Percentiles rank a stretch among this genome's conserved stretches.
Evolutionary conservation across 176 grass and related monocot species (phyloP).

Genomic region (Oryza officinalis): DNA sequence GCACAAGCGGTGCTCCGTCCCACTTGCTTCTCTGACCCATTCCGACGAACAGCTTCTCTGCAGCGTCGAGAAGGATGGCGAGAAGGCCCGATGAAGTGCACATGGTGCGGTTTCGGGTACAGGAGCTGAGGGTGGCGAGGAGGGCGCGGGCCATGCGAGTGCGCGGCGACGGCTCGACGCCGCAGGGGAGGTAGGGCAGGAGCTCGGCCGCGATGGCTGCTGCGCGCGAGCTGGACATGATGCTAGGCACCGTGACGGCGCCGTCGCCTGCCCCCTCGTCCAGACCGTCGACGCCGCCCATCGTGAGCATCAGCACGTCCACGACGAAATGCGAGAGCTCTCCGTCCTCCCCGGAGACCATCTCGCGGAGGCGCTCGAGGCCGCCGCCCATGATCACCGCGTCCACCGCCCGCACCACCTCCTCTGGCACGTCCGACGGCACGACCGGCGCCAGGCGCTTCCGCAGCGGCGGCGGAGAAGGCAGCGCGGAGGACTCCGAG

Average conservation of each 20-base stretch:
- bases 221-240: slow-evolving; percentile 88
- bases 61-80: slow-evolving; percentile 50
- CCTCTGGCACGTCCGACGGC: slow-evolving; percentile 68
- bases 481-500: neutral
- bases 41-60: slow-evolving; percentile 74
- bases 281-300: slow-evolving; percentile 83
- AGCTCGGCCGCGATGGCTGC: slow-evolving; percentile 78
- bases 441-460: slow-evolving; percentile 46
- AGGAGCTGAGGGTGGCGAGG: slow-evolving; percentile 70
- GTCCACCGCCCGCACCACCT: slow-evolving; percentile 82
- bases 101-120: slow-evolving; percentile 92
- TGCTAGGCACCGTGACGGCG: slow-evolving; percentile 52
- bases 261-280: slow-evolving; percentile 54
- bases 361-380: slow-evolving; percentile 56
- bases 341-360: slow-evolving; percentile 63
- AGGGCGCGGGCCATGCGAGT: slow-evolving; percentile 77
- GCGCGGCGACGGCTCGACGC: slow-evolving; percentile 84
- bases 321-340: slow-evolving; percentile 77
- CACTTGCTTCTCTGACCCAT: slow-evolving; percentile 55
- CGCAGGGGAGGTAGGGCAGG: slow-evolving; percentile 70
- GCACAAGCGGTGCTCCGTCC: slow-evolving; percentile 65
- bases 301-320: slow-evolving; percentile 87
- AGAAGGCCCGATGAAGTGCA: slow-evolving; percentile 81
- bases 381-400: slow-evolving; percentile 85
- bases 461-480: slow-evolving; percentile 39